Evolutionary conservation across 2,329 filamentous ascomycete species (phyloP).

Genomic region (Rhinocladiella mackenziei): DNA sequence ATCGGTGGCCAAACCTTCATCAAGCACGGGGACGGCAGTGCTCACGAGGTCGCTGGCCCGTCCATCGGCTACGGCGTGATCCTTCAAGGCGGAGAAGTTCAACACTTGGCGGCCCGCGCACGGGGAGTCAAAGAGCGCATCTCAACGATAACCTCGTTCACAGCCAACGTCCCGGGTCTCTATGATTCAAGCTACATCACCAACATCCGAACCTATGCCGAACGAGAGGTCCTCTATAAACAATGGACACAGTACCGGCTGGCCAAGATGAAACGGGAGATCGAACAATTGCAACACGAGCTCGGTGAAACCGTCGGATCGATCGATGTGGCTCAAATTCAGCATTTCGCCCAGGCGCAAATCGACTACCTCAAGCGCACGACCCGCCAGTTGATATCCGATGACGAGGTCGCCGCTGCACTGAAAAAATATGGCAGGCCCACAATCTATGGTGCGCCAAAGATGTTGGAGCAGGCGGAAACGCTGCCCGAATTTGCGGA

Average conservation of each 20-base stretch:
- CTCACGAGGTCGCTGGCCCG: constrained; percentile 5
- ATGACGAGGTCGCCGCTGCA: neutral
- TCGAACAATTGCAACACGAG: constrained; percentile 1
- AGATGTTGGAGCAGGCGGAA: neutral
- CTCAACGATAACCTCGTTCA: constrained; percentile 62
- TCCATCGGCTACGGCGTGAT: constrained; percentile 53
- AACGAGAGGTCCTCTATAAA: constrained; percentile 55
- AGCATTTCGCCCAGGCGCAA: constrained; percentile 7
- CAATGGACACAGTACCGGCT: constrained; percentile 60
- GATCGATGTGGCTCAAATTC: constrained; percentile 1
- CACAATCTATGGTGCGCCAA: neutral
- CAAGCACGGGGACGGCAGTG: constrained; percentile 3
- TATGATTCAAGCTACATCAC: constrained; percentile 58
- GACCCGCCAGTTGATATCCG: constrained; percentile 2
- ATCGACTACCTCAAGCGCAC: constrained; percentile 7
- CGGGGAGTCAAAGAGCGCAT: constrained; percentile 59
- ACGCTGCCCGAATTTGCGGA: neutral
- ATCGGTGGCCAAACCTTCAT: constrained; percentile 52
- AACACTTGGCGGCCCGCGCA: constrained; percentile 55
- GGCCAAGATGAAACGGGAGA: constrained; percentile 26
- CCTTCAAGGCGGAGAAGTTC: constrained; percentile 63
- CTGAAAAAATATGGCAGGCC: neutral
- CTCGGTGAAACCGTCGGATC: neutral
- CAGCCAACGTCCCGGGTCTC: constrained; percentile 51
- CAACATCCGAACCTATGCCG: constrained; percentile 55